Evolutionary conservation across 2,329 filamentous ascomycete genomes (phyloP).

Genomic region (Penicillium sp.): DNA sequence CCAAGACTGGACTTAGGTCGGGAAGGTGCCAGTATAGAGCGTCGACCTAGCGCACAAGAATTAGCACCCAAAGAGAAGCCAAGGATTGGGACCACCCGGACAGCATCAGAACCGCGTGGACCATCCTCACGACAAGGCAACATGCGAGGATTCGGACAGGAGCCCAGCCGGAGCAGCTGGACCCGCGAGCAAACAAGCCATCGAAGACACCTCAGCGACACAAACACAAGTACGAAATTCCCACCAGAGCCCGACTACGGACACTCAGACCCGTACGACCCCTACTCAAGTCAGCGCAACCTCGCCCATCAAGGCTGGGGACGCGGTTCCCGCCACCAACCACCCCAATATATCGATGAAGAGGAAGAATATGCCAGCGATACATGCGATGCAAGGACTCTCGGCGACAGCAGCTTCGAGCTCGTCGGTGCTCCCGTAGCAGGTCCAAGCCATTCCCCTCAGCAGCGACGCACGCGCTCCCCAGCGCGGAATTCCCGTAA

Average conservation of each 20-base stretch:
- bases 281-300: constrained; percentile 61
- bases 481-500: constrained; percentile 29
- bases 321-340: constrained; percentile 33
- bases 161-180: constrained; percentile 29
- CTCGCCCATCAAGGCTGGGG: constrained; percentile 44
- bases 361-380: constrained; percentile 72
- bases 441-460: constrained; percentile 32
- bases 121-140: constrained; percentile 37
- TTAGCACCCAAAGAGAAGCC: constrained; percentile 35
- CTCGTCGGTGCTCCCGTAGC: constrained; percentile 60
- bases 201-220: constrained; percentile 35
- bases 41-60: constrained; percentile 31
- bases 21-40: constrained; percentile 27
- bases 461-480: constrained; percentile 31
- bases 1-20: constrained; percentile 46
- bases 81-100: constrained; percentile 49
- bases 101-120: constrained; percentile 53
- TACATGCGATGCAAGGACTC: constrained; percentile 66
- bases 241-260: constrained; percentile 30
- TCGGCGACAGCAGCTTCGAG: constrained; percentile 78
- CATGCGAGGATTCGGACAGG: constrained; percentile 28
- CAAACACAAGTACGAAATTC: constrained; percentile 10
- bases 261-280: constrained; percentile 58
- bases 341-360: constrained; percentile 71
- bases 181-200: constrained; percentile 34